These are phyloP conservation scores for Candida orba DNA, from an alignment of 805 yeast species.

Conservation along the genomic window DNA sequence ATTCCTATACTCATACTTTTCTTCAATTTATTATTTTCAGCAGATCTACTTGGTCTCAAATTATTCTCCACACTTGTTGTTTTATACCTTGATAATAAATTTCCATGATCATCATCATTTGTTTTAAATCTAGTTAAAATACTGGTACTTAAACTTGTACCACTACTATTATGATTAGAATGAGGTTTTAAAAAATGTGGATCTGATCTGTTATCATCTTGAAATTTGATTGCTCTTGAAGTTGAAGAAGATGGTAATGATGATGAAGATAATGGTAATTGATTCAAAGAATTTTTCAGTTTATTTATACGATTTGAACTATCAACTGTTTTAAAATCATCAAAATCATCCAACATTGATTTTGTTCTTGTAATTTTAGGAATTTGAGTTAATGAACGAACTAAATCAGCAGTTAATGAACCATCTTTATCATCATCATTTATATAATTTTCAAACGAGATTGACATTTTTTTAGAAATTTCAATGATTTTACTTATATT, in stretches of 20 bases:
- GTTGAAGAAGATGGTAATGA: background rate
- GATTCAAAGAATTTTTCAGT: slow-evolving; percentile 4
- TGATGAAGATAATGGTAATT: background rate
- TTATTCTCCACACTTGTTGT: background rate
- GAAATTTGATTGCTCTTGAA: slow-evolving; percentile 9
- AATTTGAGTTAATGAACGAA: slow-evolving; percentile 35
- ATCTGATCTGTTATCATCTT: background rate
- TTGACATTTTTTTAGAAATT: slow-evolving; percentile 15
- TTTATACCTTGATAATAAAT: background rate
- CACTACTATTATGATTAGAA: background rate
- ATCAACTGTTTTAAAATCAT: slow-evolving; percentile 1
- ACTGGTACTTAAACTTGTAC: background rate
- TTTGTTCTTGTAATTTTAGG: slow-evolving; percentile 16
- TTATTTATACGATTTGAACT: background rate
- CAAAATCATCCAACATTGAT: slow-evolving; percentile 23
- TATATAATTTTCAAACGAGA: slow-evolving; percentile 26
- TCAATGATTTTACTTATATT: slow-evolving; percentile 18
- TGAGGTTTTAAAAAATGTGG: background rate
- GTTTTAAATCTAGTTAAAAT: slow-evolving; percentile 8
- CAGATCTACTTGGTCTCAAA: background rate
- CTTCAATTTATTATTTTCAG: background rate
- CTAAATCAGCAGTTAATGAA: slow-evolving; percentile 25
- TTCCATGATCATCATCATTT: no score
- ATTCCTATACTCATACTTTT: background rate
- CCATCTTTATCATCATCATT: slow-evolving; percentile 26